These are phyloP conservation scores for Populus trichocarpa DNA, from an alignment of 441 rosid species.

Conservation along the genomic window DNA sequence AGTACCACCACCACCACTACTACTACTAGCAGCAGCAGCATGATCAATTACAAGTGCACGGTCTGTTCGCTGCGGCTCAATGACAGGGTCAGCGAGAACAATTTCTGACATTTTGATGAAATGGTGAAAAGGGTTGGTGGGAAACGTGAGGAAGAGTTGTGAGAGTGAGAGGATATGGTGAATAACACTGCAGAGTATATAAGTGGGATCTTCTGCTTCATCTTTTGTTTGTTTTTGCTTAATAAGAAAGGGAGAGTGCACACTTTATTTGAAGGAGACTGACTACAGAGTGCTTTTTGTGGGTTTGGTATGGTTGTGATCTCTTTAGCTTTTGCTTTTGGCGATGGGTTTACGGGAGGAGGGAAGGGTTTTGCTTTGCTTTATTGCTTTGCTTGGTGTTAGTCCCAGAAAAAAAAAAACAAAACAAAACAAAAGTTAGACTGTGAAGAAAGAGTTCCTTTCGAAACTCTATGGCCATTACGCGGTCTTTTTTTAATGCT, in stretches of 20 bases:
- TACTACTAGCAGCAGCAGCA: not conserved
- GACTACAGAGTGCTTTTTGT: not conserved
- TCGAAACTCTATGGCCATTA: not conserved
- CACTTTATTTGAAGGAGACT: slow-evolving; percentile 18
- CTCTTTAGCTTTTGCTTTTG: slow-evolving; percentile 32
- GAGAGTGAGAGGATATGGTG: slow-evolving; percentile 25
- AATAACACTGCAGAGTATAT: slow-evolving; percentile 11
- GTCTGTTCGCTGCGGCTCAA: slow-evolving; percentile 14
- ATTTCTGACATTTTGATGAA: slow-evolving; percentile 52
- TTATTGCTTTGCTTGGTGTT: not conserved
- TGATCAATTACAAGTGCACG: slow-evolving; percentile 31
- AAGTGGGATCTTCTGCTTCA: slow-evolving; percentile 1
- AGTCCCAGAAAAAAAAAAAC: not conserved
- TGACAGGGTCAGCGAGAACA: slow-evolving; percentile 61
- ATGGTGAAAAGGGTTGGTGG: slow-evolving; percentile 27
- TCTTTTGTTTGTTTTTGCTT: slow-evolving; percentile 12
- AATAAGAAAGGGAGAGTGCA: slow-evolving; percentile 22
- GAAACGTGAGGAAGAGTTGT: slow-evolving; percentile 6
- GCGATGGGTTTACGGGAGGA: not conserved
- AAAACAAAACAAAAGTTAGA: too few species aligned
- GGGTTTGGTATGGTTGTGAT: not conserved
- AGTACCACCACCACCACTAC: slow-evolving; percentile 10
- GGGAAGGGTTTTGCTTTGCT: not conserved
- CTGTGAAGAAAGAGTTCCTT: not conserved
- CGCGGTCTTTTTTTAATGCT: not conserved